Conservation (phyloP, 495 filamentous ascomycete genomes). For the Aspergillus sclerotioniger region DNA sequence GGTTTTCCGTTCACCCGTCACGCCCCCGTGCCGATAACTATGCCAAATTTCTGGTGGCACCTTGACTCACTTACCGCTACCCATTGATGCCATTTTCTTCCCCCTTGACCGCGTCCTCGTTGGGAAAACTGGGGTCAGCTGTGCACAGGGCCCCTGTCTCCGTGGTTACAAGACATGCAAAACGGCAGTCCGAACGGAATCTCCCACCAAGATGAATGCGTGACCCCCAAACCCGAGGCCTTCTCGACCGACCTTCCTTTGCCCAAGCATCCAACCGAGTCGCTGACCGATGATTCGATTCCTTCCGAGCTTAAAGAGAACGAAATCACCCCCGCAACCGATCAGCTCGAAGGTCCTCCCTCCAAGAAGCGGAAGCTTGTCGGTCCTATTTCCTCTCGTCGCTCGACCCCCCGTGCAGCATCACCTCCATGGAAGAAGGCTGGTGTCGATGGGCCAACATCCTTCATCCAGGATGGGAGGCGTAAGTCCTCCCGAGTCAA, state of each 20-base stretch:
- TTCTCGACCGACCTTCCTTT: conserved; percentile 24
- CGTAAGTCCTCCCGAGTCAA: conserved; percentile 87
- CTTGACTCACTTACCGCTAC: conserved; percentile 52
- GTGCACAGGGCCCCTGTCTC: conserved; percentile 48
- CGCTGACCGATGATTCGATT: conserved; percentile 27
- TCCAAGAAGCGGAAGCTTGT: conserved; percentile 72
- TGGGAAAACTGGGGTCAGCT: conserved; percentile 64
- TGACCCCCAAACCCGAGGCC: conserved; percentile 38
- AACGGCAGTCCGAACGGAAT: conserved; percentile 51
- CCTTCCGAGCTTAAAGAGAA: conserved; percentile 33
- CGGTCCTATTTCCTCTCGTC: conserved; percentile 43
- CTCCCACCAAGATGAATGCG: conserved; percentile 45
- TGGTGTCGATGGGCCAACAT: conserved; percentile 81
- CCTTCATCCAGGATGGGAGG: conserved; percentile 75
- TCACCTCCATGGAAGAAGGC: conserved; percentile 96
- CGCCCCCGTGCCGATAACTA: conserved; percentile 51
- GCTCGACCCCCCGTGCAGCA: conserved; percentile 48
- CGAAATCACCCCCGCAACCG: conserved; percentile 23
- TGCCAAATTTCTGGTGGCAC: conserved; percentile 59
- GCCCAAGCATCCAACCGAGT: conserved; percentile 27
- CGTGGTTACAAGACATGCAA: conserved; percentile 56
- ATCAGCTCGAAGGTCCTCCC: conserved; percentile 54
- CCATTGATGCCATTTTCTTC: conserved; percentile 63
- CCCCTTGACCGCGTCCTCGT: conserved; percentile 60
- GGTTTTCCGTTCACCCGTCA: conserved; percentile 38